phyloP scores from a whole-genome alignment of 495 filamentous ascomycete genomes.

The Penicillium pulvis region DNA sequence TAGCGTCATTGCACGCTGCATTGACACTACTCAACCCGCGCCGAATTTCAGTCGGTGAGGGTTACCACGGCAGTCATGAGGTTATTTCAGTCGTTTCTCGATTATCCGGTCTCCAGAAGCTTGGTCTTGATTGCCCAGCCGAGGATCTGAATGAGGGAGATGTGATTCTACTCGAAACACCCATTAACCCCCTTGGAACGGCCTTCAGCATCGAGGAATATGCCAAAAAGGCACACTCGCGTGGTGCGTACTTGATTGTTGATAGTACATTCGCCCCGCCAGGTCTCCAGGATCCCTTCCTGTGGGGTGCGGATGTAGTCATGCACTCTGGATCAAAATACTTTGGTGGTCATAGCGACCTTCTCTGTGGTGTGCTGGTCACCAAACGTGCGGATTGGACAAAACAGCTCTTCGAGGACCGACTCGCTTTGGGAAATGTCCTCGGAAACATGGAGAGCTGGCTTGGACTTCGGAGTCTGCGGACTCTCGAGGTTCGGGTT shows the following conservation, averaged over 20 bases:
- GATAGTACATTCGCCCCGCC: conserved; percentile 90
- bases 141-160: conserved; percentile 65
- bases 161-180: conserved; percentile 84
- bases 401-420: conserved; percentile 57
- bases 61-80: conserved; percentile 89
- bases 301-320: conserved; percentile 71
- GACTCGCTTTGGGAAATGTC: conserved; percentile 69
- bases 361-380: conserved; percentile 80
- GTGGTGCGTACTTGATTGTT: conserved; percentile 72
- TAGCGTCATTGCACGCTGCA: conserved; percentile 79
- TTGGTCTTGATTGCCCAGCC: conserved; percentile 58
- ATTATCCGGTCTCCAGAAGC: conserved; percentile 64
- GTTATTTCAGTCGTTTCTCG: conserved; percentile 66
- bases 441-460: conserved; percentile 86
- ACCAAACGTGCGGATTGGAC: conserved; percentile 57
- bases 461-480: conserved; percentile 77
- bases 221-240: conserved; percentile 64
- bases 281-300: conserved; percentile 81
- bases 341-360: conserved; percentile 84
- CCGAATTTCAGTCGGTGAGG: conserved; percentile 70
- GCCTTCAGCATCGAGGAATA: conserved; percentile 66
- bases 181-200: conserved; percentile 79
- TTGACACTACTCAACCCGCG: conserved; percentile 72
- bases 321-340: conserved; percentile 93
- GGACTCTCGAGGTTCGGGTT: conserved; percentile 80